phyloP scores from a whole-genome alignment of 2,329 filamentous ascomycete genomes.

The Triangularia verruculosa region DNA sequence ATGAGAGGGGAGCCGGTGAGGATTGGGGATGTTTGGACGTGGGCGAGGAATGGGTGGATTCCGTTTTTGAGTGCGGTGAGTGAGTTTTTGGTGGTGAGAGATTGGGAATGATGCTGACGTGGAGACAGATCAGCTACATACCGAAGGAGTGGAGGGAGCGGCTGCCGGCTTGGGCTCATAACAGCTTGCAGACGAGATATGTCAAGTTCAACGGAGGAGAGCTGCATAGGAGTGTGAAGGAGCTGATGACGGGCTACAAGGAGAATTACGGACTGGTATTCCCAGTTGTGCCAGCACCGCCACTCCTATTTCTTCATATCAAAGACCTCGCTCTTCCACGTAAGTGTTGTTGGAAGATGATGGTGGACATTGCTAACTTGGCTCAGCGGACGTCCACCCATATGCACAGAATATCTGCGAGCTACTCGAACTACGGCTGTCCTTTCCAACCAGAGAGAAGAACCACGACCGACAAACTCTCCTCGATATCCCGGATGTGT shows the following conservation, averaged over 20 bases:
- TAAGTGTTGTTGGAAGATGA: conserved; percentile 38
- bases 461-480: conserved; percentile 32
- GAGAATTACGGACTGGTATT: conserved; percentile 67
- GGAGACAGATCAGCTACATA: conserved; percentile 49
- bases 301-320: conserved; percentile 67
- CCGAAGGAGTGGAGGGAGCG: conserved; percentile 64
- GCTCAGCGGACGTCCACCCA: conserved; percentile 61
- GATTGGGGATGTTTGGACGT: conserved; percentile 67
- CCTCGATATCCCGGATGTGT: conserved; percentile 69
- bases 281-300: conserved; percentile 67
- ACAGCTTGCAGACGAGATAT: conserved; percentile 52
- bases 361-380: conserved; percentile 29
- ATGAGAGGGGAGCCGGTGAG: conserved; percentile 74
- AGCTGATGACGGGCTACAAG: conserved; percentile 62
- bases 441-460: conserved; percentile 47
- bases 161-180: conserved; percentile 60
- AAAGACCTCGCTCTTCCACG: conserved; percentile 71
- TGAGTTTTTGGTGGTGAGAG: conserved; percentile 35
- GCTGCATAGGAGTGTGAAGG: conserved; percentile 63
- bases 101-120: conserved; percentile 8
- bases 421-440: conserved; percentile 52
- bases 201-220: conserved; percentile 45
- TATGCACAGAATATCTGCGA: conserved; percentile 56
- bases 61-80: conserved; percentile 67
- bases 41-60: conserved; percentile 65